Base-by-base conservation (phyloP, 768 basidiomycete genomes). In the Suillus brevipes region DNA sequence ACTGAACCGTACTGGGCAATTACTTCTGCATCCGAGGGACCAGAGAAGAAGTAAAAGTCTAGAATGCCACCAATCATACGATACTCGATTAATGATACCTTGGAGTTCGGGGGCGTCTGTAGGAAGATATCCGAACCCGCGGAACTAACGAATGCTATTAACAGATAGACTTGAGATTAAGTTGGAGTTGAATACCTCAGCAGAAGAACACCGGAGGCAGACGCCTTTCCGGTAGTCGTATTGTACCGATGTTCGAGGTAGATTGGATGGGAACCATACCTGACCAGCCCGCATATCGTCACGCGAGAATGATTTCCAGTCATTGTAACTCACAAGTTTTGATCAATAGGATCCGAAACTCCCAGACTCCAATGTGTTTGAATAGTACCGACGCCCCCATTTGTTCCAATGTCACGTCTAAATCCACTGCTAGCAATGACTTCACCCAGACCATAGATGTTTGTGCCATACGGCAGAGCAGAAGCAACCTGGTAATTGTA, bases 381-480 rank as follows among this genome's bases (percentile, higher is more conserved):
- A 9, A 90, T 76, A 1, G 87, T 87, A 1, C 87, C 88, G 18
- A 68, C 65, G 14, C 78, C 78, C 6, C 84, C 85, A 61, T 81
- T 73, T 3, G 79, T 78, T 31, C 83, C 84, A 37, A 89, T 80
- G 65, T 87, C 83, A 37, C 89, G 81, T 50, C 89, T 78, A 73
- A 90, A 88, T 6, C 89, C 89, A 65, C 87, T 88, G 70, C 85
- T 86, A 1, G 89, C 82, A 13, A 91, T 77, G 1, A 87, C 85
- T 73, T 95, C 91, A 2, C 92, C 90, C 43, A 94, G 75, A 4
- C 92, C 91, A 68, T 92, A 93, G 57, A 94, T 83, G 68, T 93
- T 92, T 3, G 91, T 83, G 45, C 82, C 80, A 6, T 82, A 72
- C 0, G 91, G 89, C 2, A 94, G 78, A 0, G 87, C 83, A 6